Percentiles rank a stretch among this genome's conserved stretches.
These are phyloP conservation scores for Paecilomyces formosus DNA, from an alignment of 2,329 filamentous ascomycete genomes.

Conservation along the genomic window DNA sequence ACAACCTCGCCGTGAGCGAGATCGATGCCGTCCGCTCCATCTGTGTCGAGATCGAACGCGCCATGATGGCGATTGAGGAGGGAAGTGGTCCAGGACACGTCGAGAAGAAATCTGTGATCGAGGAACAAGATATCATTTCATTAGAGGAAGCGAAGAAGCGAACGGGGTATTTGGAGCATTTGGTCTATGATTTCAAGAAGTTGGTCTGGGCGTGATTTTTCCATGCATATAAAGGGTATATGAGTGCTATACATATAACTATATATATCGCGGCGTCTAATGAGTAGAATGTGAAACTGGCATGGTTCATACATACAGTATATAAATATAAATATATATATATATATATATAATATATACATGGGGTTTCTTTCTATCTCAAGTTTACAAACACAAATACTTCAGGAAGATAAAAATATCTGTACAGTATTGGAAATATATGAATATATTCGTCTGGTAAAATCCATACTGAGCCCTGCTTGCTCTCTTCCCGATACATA, in stretches of 20 bases:
- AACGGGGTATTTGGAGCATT: constrained; percentile 76
- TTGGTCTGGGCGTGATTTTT: constrained; percentile 65
- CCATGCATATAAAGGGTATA: not conserved
- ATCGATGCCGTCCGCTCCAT: constrained; percentile 54
- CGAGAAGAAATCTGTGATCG: constrained; percentile 32
- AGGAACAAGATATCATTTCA: constrained; percentile 68
- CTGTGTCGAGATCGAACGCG: constrained; percentile 67
- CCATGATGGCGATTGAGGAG: constrained; percentile 42
- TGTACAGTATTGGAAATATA: no score
- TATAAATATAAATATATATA: no score
- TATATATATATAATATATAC: no score
- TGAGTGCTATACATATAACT: not conserved
- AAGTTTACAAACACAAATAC: no score
- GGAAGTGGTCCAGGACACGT: constrained; percentile 18
- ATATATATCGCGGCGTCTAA: not conserved
- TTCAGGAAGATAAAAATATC: no score
- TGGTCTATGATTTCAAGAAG: constrained; percentile 88
- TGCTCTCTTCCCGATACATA: no score
- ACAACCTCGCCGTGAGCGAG: constrained; percentile 32
- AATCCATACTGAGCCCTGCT: no score
- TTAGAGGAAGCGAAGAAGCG: constrained; percentile 77
- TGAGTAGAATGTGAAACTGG: not conserved
- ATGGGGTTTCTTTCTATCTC: no score
- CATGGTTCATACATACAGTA: no score
- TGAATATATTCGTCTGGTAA: no score